These are phyloP conservation scores for Phlebiopsis gigantea DNA, from an alignment of 768 basidiomycete genomes.

Conservation along the genomic window DNA sequence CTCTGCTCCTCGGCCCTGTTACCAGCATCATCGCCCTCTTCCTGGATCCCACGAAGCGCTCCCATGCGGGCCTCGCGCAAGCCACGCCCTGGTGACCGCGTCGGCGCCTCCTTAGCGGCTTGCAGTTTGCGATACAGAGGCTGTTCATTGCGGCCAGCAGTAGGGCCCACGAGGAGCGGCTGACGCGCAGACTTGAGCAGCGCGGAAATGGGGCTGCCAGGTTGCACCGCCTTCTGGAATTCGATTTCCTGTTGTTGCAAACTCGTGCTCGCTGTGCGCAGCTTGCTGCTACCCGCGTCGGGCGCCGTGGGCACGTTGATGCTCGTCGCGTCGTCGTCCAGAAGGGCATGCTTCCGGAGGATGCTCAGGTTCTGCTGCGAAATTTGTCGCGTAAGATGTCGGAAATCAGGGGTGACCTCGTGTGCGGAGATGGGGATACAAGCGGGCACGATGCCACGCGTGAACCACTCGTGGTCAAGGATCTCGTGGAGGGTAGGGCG, in stretches of 20 bases:
- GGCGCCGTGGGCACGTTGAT: conserved; percentile 39
- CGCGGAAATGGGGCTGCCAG: conserved; percentile 90
- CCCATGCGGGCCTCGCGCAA: conserved; percentile 32
- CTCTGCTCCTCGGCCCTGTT: conserved; percentile 37
- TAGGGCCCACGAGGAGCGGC: conserved; percentile 66
- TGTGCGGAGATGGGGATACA: conserved; percentile 79
- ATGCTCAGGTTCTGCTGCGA: conserved; percentile 67
- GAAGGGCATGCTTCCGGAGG: conserved; percentile 52
- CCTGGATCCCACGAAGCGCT: conserved; percentile 42
- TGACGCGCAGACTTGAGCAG: conserved; percentile 85
- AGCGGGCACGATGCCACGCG: conserved; percentile 70
- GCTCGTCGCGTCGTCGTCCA: conserved; percentile 54
- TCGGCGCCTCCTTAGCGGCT: conserved; percentile 37
- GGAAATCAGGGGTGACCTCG: conserved; percentile 71
- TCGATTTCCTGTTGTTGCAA: conserved; percentile 90
- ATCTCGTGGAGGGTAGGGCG: conserved; percentile 86
- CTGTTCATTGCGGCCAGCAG: conserved; percentile 32
- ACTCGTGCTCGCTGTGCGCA: conserved; percentile 45
- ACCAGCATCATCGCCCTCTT: conserved; percentile 28
- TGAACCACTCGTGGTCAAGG: conserved; percentile 81
- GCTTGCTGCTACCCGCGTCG: conserved; percentile 19
- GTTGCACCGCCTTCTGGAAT: conserved; percentile 94
- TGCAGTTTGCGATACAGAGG: conserved; percentile 51
- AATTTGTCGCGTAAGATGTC: conserved; percentile 52
- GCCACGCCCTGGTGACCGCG: conserved; percentile 43